Conservation (phyloP, 164 flowering plant species). For the Paratinospora sagittata region DNA sequence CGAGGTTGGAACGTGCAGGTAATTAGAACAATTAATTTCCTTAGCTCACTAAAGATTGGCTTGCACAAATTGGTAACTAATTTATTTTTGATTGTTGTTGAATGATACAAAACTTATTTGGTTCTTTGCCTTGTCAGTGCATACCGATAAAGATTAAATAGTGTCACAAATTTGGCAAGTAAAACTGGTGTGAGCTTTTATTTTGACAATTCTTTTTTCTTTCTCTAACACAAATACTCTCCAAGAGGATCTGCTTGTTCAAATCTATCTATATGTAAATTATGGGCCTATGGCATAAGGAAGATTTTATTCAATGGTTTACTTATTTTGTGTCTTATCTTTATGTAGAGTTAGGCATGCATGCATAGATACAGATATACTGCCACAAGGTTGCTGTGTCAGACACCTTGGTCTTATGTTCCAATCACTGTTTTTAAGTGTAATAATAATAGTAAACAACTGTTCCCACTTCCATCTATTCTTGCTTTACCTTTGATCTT, state of each 20-base stretch:
- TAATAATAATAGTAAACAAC: too few relatives aligned
- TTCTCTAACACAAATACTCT: neutral
- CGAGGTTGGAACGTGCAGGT: slow-evolving; percentile 99
- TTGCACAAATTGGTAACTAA: neutral
- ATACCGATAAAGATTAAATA: neutral
- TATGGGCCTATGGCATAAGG: neutral
- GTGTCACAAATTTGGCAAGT: neutral
- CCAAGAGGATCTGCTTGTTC: neutral
- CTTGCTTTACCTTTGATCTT: too few relatives aligned
- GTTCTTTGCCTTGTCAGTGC: neutral
- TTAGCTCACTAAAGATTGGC: neutral
- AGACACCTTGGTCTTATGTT: neutral
- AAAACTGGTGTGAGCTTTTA: neutral
- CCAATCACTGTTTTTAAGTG: neutral
- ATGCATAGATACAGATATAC: neutral
- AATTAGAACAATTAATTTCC: slow-evolving; percentile 5
- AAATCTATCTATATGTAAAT: neutral
- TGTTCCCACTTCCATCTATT: too few relatives aligned
- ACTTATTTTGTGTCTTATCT: neutral
- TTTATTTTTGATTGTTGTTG: neutral
- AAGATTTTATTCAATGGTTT: neutral
- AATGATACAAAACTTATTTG: neutral
- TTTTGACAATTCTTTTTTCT: neutral
- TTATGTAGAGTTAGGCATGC: neutral
- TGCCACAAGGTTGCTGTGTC: neutral